These are phyloP conservation scores for Suillus occidentalis DNA, from an alignment of 768 basidiomycete genomes.

Conservation along the genomic window DNA sequence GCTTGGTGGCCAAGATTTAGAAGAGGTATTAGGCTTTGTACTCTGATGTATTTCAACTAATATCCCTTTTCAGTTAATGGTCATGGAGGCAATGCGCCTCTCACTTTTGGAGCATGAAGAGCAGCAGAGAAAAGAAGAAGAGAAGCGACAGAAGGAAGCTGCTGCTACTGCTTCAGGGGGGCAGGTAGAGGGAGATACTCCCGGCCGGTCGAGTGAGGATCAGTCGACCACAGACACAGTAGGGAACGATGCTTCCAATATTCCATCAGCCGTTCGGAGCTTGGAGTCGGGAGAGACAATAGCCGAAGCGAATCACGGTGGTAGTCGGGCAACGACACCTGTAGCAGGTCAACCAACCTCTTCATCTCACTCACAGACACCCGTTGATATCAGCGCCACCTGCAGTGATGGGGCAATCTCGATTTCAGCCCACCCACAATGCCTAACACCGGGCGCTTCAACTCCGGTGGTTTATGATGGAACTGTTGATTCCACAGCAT, in stretches of 20 bases:
- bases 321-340: constrained; percentile 31
- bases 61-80: constrained; percentile 69
- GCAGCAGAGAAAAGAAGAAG: constrained; percentile 77
- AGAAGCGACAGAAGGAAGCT: constrained; percentile 56
- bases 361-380: constrained; percentile 27
- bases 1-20: constrained; percentile 83
- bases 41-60: constrained; percentile 15
- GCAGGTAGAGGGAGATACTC: constrained; percentile 29
- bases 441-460: constrained; percentile 15
- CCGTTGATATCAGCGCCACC: constrained; percentile 28
- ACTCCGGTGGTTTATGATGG: constrained; percentile 11
- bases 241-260: constrained; percentile 6
- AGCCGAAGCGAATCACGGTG: constrained; percentile 12
- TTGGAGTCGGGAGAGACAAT: constrained; percentile 13
- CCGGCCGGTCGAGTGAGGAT: constrained; percentile 9
- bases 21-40: constrained; percentile 66
- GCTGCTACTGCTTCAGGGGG: constrained; percentile 24
- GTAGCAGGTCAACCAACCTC: constrained; percentile 36
- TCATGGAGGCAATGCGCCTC: constrained; percentile 98
- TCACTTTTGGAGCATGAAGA: constrained; percentile 95
- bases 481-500: constrained; percentile 6
- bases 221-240: constrained; percentile 7
- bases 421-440: constrained; percentile 14
- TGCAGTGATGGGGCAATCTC: constrained; percentile 28
- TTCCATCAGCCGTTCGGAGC: constrained; percentile 9